Base-by-base conservation (phyloP, 2,329 filamentous ascomycete genomes). In the Davidsoniella eucalypti region DNA sequence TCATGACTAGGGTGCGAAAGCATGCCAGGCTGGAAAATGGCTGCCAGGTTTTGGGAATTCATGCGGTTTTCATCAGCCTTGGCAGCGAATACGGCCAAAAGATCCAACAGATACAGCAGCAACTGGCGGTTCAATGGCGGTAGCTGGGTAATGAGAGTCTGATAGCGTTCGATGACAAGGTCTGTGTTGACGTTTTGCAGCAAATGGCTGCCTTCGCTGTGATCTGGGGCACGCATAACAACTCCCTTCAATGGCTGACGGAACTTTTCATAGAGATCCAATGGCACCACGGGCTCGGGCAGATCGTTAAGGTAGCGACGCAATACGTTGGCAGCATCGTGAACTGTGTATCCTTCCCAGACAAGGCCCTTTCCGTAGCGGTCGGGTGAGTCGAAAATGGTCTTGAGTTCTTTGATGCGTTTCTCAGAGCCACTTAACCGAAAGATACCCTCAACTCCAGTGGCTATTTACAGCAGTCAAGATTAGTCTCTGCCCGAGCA, bases 31-130 rank as follows among this genome's bases (percentile, higher is more conserved):
- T 98, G 92, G 63, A 98, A 98, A 60, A 98, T 98, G 51, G 92
- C 90, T 8, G 92, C 86, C 43, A 98, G 69, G 61, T 98, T 98
- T 58, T 84, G 81, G 4, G 90, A 88, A 12, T 83, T 94, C 90
- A 98, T 98, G 57, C 92, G 84, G 64, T 98, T 98, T 60, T 93
- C 76, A 57, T 96, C 90, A 0, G 90, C 84, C 66, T 98, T 98
- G 57, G 90, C 92, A 4, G 92, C 88, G 61, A 98, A 98, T 14
- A 98, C 92, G 2, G 92, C 92, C 21, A 98, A 77, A 10, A 98
- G 72, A 65, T 98, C 92, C 39, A 98, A 76, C 51, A 98, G 94
- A 63, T 98, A 98, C 18, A 98, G 77, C 12, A 98, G 75, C 1
- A 98, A 70, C 64, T 98, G 92, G 52, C 88, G 81, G 62, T 98